phyloP scores from a whole-genome alignment of 164 flowering plant species.

The Stephania japonica region DNA sequence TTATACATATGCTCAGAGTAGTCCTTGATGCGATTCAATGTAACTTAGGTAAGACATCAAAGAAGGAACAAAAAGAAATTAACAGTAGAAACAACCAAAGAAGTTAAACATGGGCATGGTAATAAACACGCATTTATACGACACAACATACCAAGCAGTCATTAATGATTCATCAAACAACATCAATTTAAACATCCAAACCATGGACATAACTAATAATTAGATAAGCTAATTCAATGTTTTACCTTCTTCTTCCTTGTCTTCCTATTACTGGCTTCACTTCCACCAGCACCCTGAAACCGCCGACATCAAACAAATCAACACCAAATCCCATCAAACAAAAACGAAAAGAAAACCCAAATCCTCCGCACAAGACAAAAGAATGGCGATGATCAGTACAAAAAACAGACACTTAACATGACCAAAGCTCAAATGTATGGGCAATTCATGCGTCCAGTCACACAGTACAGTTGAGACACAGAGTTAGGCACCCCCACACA shows the following conservation, averaged over 20 bases:
- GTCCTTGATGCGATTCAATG: not conserved
- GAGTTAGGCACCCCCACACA: not conserved
- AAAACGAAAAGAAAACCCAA: not conserved
- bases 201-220: not conserved
- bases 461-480: not conserved
- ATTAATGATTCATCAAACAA: not conserved
- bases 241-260: conserved; percentile 52
- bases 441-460: not conserved
- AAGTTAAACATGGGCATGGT: not conserved
- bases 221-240: not conserved
- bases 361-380: not conserved
- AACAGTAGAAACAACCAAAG: not conserved
- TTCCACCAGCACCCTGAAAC: conserved; percentile 25
- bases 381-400: not conserved
- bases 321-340: not conserved
- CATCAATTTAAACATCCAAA: not conserved
- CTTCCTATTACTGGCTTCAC: conserved; percentile 27
- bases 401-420: not conserved
- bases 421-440: not conserved
- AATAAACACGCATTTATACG: not conserved
- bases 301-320: not conserved
- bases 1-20: no score
- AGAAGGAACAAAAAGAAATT: not conserved
- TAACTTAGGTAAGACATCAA: not conserved
- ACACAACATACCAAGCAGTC: not conserved